Conservation (phyloP, 352 stramenopile species). For the Discostella stelligera region DNA sequence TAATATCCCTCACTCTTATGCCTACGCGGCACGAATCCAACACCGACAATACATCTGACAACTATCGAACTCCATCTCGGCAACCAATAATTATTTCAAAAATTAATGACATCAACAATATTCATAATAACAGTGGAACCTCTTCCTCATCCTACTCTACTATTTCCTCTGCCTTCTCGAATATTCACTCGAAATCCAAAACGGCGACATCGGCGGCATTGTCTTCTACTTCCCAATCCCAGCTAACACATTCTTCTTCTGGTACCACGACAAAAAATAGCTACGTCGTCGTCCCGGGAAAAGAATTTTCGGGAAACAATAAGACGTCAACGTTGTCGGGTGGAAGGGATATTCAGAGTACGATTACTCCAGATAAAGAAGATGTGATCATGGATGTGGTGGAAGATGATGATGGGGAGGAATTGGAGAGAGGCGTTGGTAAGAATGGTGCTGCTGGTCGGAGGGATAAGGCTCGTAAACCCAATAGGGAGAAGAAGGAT, state of each 20-base stretch:
- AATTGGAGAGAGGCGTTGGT: background rate
- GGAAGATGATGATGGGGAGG: constrained; percentile 15
- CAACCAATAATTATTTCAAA: background rate
- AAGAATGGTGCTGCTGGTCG: background rate
- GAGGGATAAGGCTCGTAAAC: background rate
- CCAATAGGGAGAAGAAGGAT: background rate
- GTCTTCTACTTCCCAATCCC: constrained; percentile 4
- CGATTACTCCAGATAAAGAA: constrained; percentile 39
- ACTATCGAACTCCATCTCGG: background rate
- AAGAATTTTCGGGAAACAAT: background rate
- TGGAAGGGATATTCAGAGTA: constrained; percentile 16
- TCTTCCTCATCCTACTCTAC: background rate
- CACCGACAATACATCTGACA: background rate
- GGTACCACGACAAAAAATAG: background rate
- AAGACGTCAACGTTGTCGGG: constrained; percentile 19
- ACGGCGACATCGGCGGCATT: background rate
- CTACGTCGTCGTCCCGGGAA: constrained; percentile 2
- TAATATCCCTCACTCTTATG: background rate
- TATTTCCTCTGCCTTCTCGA: background rate
- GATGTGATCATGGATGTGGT: constrained; percentile 34
- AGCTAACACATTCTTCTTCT: background rate
- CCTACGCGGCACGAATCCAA: background rate
- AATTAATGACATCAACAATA: background rate
- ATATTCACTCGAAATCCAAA: background rate
- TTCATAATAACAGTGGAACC: constrained; percentile 12